Percentiles rank a stretch among this genome's conserved stretches.
These are phyloP conservation scores for Sporodiniella umbellata DNA, from an alignment of 371 early-diverging fungal species.

Conservation along the genomic window DNA sequence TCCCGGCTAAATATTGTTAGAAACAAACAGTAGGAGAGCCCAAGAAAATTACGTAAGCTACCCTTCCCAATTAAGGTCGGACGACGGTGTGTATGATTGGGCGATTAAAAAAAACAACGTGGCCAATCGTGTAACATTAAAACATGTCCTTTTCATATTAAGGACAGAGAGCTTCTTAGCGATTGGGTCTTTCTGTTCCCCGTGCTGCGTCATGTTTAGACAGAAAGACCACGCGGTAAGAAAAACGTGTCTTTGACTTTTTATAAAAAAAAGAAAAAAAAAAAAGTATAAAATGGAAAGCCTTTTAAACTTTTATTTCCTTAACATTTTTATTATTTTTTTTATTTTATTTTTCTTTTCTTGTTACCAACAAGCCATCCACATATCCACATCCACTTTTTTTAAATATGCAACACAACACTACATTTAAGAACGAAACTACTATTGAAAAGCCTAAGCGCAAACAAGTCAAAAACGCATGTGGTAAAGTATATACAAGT, in stretches of 20 bases:
- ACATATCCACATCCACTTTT: too few relatives aligned
- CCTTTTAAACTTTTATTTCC: not conserved
- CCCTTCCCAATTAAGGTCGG: too few relatives aligned
- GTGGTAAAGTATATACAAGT: constrained; percentile 2
- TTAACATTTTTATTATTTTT: not conserved
- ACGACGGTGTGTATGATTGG: too few relatives aligned
- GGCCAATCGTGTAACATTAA: not conserved
- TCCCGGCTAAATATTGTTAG: too few relatives aligned
- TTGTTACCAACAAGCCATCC: too few relatives aligned
- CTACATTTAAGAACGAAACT: not conserved
- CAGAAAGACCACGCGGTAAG: not conserved
- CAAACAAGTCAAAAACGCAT: constrained; percentile 43
- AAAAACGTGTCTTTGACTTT: not conserved
- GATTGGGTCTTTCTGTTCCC: not conserved
- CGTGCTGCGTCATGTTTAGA: not conserved
- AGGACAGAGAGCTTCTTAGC: not conserved
- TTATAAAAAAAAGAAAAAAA: not conserved
- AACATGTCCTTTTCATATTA: not conserved
- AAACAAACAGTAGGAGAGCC: too few relatives aligned
- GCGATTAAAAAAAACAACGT: not conserved
- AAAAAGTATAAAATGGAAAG: not conserved
- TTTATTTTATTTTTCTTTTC: not conserved
- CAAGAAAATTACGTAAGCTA: too few relatives aligned
- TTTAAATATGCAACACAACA: not conserved
- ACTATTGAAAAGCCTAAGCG: constrained; percentile 19